Base-by-base conservation (phyloP, 1,284 basidiomycete species). In the Xerocomus tenax region DNA sequence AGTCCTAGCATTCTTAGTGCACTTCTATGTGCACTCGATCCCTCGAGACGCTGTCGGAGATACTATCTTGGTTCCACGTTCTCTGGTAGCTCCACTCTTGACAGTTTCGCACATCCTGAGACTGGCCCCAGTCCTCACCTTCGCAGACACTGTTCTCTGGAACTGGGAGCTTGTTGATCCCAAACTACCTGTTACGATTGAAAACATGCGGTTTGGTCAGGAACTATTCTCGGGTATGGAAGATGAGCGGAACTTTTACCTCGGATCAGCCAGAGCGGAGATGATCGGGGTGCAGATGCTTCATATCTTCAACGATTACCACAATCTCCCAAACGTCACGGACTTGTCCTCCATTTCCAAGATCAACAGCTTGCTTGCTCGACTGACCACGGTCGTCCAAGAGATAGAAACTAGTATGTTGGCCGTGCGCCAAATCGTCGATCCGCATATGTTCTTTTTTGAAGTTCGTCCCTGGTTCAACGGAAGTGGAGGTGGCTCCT, bases 71-170 rank as follows among this genome's bases (percentile, higher is more conserved):
- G 76, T 96, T 30, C 94, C 93, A 2, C 75, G 78, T 50, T 76
- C 85, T 8, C 74, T 98, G 39, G 78, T 90, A 0, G 69, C 91
- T n/a, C 95, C 93, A 0, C 74, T 95, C 25, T 78, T 88, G 26
- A 66, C 75, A 19, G 81, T 95, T 44, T 95, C 91, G 5, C 74
- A 75, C 13, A 69, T 79, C 48, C 78, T 98, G 43, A 84, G 83
- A 47, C 82, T 96, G 23, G 92, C 95, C 1, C 95, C 95, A 0
- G 80, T 98, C 54, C 74, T 98, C 52, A 98, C 94, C 0, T 98
- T 95, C 63, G 90, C 95, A 30, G 94, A 96, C 65, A 92, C 89
- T 3, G 94, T 98, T 8, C 77, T 98, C 1, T 98, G 92, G 90
- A 97, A 98, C 64, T 94, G 85, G 79, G 76, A 83, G 45, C 73